These are phyloP conservation scores for Sclerotinia borealis DNA, from an alignment of 2,329 filamentous ascomycete species.

Conservation along the genomic window DNA sequence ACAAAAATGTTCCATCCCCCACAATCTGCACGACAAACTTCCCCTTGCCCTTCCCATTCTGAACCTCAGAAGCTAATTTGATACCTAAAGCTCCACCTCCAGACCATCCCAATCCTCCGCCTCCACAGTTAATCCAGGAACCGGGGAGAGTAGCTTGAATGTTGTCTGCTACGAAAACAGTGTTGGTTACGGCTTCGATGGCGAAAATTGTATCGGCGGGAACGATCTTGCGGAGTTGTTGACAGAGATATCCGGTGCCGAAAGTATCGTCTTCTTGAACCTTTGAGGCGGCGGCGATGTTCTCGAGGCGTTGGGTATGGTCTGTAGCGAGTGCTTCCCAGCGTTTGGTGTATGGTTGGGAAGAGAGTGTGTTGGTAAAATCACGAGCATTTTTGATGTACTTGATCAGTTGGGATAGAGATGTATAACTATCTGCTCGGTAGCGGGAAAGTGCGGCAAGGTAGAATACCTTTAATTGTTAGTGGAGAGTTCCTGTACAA, in stretches of 20 bases:
- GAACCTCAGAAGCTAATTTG: conserved; percentile 56
- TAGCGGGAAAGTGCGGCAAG: conserved; percentile 60
- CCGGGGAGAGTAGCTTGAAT: conserved; percentile 62
- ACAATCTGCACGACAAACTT: conserved; percentile 60
- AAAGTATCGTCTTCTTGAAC: conserved; percentile 54
- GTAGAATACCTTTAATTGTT: conserved; percentile 49
- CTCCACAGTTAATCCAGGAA: conserved; percentile 75
- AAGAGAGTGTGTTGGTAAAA: conserved; percentile 38
- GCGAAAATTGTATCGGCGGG: conserved; percentile 66
- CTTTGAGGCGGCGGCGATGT: conserved; percentile 50
- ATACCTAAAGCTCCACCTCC: conserved; percentile 71
- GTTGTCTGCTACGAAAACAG: conserved; percentile 61
- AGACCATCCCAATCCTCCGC: conserved; percentile 74
- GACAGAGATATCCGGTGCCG: conserved; percentile 45
- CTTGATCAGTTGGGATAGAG: conserved; percentile 63
- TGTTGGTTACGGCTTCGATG: conserved; percentile 73
- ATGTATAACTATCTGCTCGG: conserved; percentile 56
- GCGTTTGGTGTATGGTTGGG: conserved; percentile 36
- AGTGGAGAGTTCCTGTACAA: conserved; percentile 42
- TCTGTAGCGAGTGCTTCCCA: conserved; percentile 50
- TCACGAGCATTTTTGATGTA: conserved; percentile 46
- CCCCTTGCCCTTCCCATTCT: conserved; percentile 44
- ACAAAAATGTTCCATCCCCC: conserved; percentile 62
- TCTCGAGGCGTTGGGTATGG: conserved; percentile 52
- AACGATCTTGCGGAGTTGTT: conserved; percentile 45